phyloP scores from a whole-genome alignment of 2,329 filamentous ascomycete species.

The Clonostachys rosea region DNA sequence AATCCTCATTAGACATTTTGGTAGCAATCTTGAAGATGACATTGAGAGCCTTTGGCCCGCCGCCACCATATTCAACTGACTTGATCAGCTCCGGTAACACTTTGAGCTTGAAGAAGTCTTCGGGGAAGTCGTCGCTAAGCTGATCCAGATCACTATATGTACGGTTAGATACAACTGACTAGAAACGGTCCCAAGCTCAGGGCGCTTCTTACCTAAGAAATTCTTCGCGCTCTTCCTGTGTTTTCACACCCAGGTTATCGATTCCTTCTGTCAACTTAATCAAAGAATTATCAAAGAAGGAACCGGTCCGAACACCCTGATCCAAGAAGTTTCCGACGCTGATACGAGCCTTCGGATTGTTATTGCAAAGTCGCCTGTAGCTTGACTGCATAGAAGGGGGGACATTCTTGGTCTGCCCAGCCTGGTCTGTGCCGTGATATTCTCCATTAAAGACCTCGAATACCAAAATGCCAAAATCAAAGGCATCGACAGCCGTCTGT shows the following conservation, averaged over 20 bases:
- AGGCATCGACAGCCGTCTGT: slow-evolving; percentile 78
- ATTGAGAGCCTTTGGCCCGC: slow-evolving; percentile 83
- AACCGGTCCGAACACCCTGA: slow-evolving; percentile 74
- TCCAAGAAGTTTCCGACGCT: slow-evolving; percentile 85
- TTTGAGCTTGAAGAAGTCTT: slow-evolving; percentile 98
- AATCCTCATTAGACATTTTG: slow-evolving; percentile 87
- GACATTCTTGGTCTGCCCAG: slow-evolving; percentile 79
- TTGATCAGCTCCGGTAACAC: slow-evolving; percentile 94
- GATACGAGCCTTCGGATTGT: slow-evolving; percentile 83
- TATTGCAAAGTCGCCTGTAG: slow-evolving; percentile 84
- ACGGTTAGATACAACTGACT: slow-evolving; percentile 24
- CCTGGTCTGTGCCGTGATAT: slow-evolving; percentile 72
- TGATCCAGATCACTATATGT: slow-evolving; percentile 66
- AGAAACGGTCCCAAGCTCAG: not conserved
- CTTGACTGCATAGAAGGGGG: slow-evolving; percentile 85
- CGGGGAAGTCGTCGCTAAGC: slow-evolving; percentile 88
- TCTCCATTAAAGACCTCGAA: slow-evolving; percentile 90
- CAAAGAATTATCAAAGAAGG: slow-evolving; percentile 89
- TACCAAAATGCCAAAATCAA: slow-evolving; percentile 77
- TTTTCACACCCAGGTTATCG: slow-evolving; percentile 87
- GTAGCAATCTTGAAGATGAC: slow-evolving; percentile 87
- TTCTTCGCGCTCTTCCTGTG: slow-evolving; percentile 74
- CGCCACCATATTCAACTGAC: slow-evolving; percentile 96
- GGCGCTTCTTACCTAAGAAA: slow-evolving; percentile 61
- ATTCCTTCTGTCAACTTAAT: slow-evolving; percentile 92